Percentiles rank a stretch among this genome's conserved stretches.
These are phyloP conservation scores for Mycena haematopus DNA, from an alignment of 768 basidiomycete species.

Conservation along the genomic window DNA sequence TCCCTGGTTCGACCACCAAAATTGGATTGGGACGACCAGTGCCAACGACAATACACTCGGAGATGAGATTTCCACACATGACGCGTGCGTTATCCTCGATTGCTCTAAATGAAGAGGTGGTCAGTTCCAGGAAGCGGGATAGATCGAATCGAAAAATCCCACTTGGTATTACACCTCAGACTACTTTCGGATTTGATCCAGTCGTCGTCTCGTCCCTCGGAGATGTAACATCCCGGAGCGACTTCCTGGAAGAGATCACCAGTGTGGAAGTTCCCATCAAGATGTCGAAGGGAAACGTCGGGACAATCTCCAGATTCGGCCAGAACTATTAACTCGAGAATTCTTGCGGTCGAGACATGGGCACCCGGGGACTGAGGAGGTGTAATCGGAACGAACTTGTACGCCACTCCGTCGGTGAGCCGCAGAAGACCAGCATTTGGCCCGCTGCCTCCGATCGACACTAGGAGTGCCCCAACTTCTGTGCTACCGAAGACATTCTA, in stretches of 20 bases:
- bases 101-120: conserved; percentile 45
- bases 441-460: conserved; percentile 61
- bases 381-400: conserved; percentile 67
- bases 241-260: conserved; percentile 81
- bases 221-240: conserved; percentile 62
- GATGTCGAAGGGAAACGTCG: conserved; percentile 56
- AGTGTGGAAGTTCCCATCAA: conserved; percentile 79
- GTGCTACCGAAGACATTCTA: conserved; percentile 86
- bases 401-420: conserved; percentile 66
- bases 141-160: conserved; percentile 44
- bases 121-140: conserved; percentile 18
- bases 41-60: conserved; percentile 80
- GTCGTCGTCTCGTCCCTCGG: conserved; percentile 79
- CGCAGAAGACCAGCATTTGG: conserved; percentile 58
- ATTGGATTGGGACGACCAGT: conserved; percentile 77
- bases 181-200: conserved; percentile 87
- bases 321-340: conserved; percentile 75
- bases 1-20: conserved; percentile 73
- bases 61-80: conserved; percentile 68
- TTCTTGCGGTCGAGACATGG: conserved; percentile 59
- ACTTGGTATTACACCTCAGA: conserved; percentile 72
- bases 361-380: conserved; percentile 48
- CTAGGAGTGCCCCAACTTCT: conserved; percentile 76
- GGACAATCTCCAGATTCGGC: conserved; percentile 75
- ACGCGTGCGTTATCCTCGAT: conserved; percentile 80